Base-by-base conservation (phyloP, 805 yeast genomes). In the Ogataea philodendri region DNA sequence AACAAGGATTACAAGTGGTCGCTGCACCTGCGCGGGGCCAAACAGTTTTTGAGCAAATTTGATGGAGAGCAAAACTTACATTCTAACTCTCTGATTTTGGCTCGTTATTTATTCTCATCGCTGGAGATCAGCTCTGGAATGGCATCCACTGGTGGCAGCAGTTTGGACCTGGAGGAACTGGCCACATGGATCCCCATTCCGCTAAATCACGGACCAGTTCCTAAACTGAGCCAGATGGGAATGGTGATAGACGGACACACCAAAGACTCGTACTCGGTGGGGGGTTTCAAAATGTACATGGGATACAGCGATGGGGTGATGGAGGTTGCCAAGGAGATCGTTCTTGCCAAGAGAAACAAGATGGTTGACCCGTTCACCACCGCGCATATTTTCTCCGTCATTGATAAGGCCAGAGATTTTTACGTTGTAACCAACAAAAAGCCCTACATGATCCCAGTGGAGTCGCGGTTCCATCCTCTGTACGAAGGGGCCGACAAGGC, bases 1-100 rank as follows among this genome's bases (percentile, higher is more conserved):
- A 70, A 71, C 16, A 59, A 65, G 4, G 73, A 69, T 39, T 69
- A 70, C 31, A 68, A 70, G 35, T 79, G 84, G 86, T 58, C 78
- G 29, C 69, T 80, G 3, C 85, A 79, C 56, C 56, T 78, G 9
- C 55, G 71, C 40, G 85, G 84, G 5, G 84, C 84, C 1, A 78
- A 76, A 47, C 81, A 77, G 36, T 58, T 79, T 8, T 58, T 78
- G 15, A 51, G 71, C 28, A 74, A 70, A 43, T 69, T 71, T 45
- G 54, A 60, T 22, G 43, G 40, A 17, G 30, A 31, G 2, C 30
- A 33, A 7, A 14, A 26, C n/a, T 21, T 32, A 9, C 23, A 34
- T 9, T 43, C 55, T 3, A 44, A 45, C 22, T 41, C 54, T 3
- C 30, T 54, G 15, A 34, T 51, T 10, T 32, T 54, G 14, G 43